These are phyloP conservation scores for Coemansia javaensis DNA, from an alignment of 192 early-diverging fungal species.

Conservation along the genomic window DNA sequence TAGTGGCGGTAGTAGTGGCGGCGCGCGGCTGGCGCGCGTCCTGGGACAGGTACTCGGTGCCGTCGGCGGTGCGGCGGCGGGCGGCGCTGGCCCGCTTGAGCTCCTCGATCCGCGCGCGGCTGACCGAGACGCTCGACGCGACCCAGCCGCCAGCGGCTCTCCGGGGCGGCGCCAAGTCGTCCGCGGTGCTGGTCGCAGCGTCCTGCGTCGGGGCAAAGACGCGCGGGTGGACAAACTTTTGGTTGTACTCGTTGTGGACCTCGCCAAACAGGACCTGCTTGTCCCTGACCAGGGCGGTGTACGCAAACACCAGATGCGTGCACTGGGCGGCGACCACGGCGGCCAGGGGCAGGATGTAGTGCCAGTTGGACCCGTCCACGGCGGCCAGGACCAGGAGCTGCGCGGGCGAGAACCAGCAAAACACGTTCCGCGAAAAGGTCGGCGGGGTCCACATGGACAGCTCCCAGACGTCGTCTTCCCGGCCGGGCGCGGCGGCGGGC, in stretches of 20 bases:
- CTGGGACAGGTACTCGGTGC: not conserved
- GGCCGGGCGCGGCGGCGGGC: conserved; percentile 29
- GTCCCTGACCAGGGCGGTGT: conserved; percentile 51
- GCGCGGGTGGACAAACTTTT: conserved; percentile 58
- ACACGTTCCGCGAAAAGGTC: conserved; percentile 43
- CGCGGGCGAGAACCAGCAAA: conserved; percentile 60
- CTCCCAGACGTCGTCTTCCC: conserved; percentile 50
- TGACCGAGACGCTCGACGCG: not conserved
- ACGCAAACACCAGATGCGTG: conserved; percentile 31
- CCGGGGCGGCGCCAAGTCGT: conserved; percentile 28
- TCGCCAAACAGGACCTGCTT: conserved; percentile 58
- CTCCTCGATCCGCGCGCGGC: not conserved
- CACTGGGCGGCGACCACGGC: conserved; percentile 51
- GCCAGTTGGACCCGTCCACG: conserved; percentile 54
- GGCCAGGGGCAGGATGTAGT: conserved; percentile 54
- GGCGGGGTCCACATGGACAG: conserved; percentile 49
- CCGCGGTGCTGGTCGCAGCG: conserved; percentile 35
- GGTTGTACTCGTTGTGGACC: conserved; percentile 59
- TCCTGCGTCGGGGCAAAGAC: conserved; percentile 58
- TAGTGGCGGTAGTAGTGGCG: too few species aligned
- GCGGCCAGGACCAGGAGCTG: conserved; percentile 55
- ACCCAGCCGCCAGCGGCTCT: not conserved
- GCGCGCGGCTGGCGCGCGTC: not conserved
- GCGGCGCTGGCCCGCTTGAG: not conserved
- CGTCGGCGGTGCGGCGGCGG: conserved; percentile 1